Conservation (phyloP, 495 filamentous ascomycete species). For the Talaromyces proteolyticus region DNA sequence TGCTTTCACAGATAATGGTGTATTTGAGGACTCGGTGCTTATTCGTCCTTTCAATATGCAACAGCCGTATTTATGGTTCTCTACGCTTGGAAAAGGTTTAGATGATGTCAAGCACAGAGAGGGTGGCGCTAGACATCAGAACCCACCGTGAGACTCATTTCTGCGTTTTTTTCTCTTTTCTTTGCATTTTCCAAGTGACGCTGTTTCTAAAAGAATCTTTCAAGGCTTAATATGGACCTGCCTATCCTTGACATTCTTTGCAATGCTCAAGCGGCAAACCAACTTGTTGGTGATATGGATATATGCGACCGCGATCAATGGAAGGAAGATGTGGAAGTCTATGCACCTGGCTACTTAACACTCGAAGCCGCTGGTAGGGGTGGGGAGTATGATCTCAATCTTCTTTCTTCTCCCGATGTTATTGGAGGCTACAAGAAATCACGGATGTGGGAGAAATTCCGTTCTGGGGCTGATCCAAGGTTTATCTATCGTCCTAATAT, state of each 20-base stretch:
- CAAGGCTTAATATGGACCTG: conserved; percentile 9
- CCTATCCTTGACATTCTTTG: conserved; percentile 9
- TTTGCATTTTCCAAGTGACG: not conserved
- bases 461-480: not conserved
- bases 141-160: conserved; percentile 2
- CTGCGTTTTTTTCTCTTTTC: not conserved
- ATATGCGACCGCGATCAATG: conserved; percentile 6
- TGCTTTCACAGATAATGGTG: conserved; percentile 1
- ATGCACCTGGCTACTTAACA: conserved; percentile 9
- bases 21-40: conserved; percentile 2
- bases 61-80: conserved; percentile 1
- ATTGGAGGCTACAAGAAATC: not conserved
- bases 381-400: conserved; percentile 5
- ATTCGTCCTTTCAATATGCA: conserved; percentile 10
- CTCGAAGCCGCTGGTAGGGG: conserved; percentile 8
- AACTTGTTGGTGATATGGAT: not conserved
- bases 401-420: not conserved
- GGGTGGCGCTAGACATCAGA: conserved; percentile 7
- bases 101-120: not conserved
- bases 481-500: not conserved
- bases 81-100: not conserved
- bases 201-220: not conserved
- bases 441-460: not conserved
- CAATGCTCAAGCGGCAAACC: not conserved
- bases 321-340: conserved; percentile 6